These are phyloP conservation scores for Mycena venus DNA, from an alignment of 768 basidiomycete genomes.

Conservation along the genomic window DNA sequence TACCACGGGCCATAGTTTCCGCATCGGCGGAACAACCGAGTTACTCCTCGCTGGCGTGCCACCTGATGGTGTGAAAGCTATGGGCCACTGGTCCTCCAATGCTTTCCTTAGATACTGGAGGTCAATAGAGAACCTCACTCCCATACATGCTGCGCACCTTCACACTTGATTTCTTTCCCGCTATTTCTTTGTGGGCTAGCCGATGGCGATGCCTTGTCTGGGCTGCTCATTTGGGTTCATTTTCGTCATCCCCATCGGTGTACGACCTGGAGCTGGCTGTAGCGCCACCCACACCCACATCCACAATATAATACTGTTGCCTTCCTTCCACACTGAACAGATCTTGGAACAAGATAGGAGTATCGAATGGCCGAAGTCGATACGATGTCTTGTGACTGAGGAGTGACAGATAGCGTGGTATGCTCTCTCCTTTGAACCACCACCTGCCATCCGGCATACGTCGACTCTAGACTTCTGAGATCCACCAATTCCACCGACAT, in stretches of 20 bases:
- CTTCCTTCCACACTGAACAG: background rate
- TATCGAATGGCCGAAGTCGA: too few species aligned
- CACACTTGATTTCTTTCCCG: background rate
- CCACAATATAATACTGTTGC: conserved; percentile 7
- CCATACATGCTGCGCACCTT: conserved; percentile 36
- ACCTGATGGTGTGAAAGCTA: conserved; percentile 13
- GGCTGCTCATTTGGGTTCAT: background rate
- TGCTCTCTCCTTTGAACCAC: too few species aligned
- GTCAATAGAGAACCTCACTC: conserved; percentile 12
- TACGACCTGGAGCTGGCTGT: background rate
- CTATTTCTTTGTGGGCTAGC: background rate
- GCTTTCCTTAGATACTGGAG: conserved; percentile 44
- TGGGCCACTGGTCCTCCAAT: conserved; percentile 29
- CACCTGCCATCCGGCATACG: too few species aligned
- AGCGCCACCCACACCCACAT: background rate
- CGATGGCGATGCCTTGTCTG: conserved; percentile 8
- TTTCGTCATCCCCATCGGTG: background rate
- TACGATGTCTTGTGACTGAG: too few species aligned
- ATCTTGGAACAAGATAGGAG: background rate
- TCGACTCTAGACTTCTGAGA: too few species aligned
- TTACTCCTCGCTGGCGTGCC: conserved; percentile 18
- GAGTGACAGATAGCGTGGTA: too few species aligned
- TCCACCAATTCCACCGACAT: too few species aligned
- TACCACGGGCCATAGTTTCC: conserved; percentile 26
- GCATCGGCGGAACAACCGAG: conserved; percentile 30